Conservation (phyloP, 2,329 filamentous ascomycete species). For the Aspergillus floridensis region DNA sequence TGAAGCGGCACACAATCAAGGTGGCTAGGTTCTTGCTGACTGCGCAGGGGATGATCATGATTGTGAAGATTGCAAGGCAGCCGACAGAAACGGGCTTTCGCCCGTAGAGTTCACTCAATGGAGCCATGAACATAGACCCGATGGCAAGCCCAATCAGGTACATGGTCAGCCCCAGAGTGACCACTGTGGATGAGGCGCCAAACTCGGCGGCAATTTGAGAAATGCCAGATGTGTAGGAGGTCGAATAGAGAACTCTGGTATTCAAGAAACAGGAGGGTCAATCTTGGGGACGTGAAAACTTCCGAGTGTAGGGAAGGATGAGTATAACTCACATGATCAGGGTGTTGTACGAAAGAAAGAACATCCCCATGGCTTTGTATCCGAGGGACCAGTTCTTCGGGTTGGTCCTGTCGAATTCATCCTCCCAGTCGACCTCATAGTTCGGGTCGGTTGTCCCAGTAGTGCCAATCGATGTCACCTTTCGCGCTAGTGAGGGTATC, state of each 20-base stretch:
- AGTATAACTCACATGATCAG: slow-evolving; percentile 48
- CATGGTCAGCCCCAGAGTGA: slow-evolving; percentile 73
- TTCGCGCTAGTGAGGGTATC: slow-evolving; percentile 37
- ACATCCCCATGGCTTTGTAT: slow-evolving; percentile 56
- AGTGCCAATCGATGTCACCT: slow-evolving; percentile 46
- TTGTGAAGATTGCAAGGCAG: slow-evolving; percentile 61
- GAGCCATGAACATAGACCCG: slow-evolving; percentile 71
- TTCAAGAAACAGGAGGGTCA: background rate
- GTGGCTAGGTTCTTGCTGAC: slow-evolving; percentile 65
- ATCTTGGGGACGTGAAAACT: background rate
- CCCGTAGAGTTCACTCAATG: slow-evolving; percentile 54
- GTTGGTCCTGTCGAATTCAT: slow-evolving; percentile 59
- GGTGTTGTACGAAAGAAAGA: slow-evolving; percentile 58
- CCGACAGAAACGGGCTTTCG: slow-evolving; percentile 62
- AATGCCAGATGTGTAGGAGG: slow-evolving; percentile 72
- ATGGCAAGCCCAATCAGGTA: slow-evolving; percentile 73
- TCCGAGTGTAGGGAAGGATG: background rate
- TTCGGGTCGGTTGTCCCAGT: slow-evolving; percentile 52
- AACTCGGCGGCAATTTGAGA: slow-evolving; percentile 69
- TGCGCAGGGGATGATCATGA: slow-evolving; percentile 70
- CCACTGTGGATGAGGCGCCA: slow-evolving; percentile 55
- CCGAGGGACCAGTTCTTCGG: slow-evolving; percentile 66
- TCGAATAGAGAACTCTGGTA: slow-evolving; percentile 66
- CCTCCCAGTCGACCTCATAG: slow-evolving; percentile 72
- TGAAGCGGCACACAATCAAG: slow-evolving; percentile 71